A percentile compares a stretch with the other conserved stretches of the same genome.
Evolutionary conservation across 495 filamentous ascomycete genomes (phyloP).

Genomic region (Lichenothelia convexa): DNA sequence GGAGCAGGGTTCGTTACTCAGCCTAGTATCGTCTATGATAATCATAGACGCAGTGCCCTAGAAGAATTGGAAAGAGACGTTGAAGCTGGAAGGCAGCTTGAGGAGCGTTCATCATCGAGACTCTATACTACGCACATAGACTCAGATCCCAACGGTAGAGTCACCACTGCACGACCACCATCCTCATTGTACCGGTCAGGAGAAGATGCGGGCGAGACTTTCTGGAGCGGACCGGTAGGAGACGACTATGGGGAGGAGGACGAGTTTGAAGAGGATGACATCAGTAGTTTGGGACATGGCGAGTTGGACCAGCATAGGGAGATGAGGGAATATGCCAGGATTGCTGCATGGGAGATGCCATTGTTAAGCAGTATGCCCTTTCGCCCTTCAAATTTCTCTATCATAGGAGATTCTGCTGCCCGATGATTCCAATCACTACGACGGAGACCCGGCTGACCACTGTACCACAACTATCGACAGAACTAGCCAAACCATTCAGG

Average conservation of each 20-base stretch:
- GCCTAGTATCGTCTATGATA: too few relatives aligned
- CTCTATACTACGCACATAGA: constrained; percentile 14
- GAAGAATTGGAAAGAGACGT: too few relatives aligned
- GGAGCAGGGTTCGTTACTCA: too few relatives aligned
- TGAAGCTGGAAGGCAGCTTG: too few relatives aligned
- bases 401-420: too few relatives aligned
- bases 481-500: constrained; percentile 63
- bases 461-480: constrained; percentile 23
- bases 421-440: background rate
- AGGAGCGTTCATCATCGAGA: too few relatives aligned
- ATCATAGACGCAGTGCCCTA: too few relatives aligned
- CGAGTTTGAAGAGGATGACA: constrained; percentile 58
- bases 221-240: constrained; percentile 33
- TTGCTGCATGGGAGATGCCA: constrained; percentile 94
- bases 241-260: constrained; percentile 38
- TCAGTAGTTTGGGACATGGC: constrained; percentile 59
- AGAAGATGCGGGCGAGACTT: constrained; percentile 5
- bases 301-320: constrained; percentile 85
- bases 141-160: background rate
- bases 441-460: too few relatives aligned
- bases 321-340: constrained; percentile 67
- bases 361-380: constrained; percentile 54
- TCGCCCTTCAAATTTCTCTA: constrained; percentile 1
- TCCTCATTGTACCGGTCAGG: background rate
- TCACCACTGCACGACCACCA: background rate